These are phyloP conservation scores for Saksenaea oblongispora DNA, from an alignment of 371 early-diverging fungal genomes.

Conservation along the genomic window DNA sequence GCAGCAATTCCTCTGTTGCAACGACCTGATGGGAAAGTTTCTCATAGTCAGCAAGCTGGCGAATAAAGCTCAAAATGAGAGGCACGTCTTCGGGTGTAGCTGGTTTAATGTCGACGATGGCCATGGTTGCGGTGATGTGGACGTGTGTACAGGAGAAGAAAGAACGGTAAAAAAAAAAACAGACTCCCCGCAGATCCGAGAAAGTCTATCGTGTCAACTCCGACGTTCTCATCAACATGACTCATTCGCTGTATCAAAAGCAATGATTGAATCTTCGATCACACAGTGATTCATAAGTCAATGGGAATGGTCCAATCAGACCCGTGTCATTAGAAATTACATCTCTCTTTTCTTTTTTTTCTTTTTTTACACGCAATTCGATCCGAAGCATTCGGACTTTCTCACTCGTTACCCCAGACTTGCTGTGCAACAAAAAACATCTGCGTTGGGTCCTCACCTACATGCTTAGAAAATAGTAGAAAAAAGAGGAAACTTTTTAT, in stretches of 20 bases:
- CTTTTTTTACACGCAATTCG: too few relatives aligned
- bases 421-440: too few relatives aligned
- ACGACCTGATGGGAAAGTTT: slow-evolving; percentile 68
- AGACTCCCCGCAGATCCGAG: background rate
- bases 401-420: too few relatives aligned
- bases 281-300: too few relatives aligned
- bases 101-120: slow-evolving; percentile 44
- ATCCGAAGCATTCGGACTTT: too few relatives aligned
- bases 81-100: slow-evolving; percentile 66
- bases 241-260: background rate
- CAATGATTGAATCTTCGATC: too few relatives aligned
- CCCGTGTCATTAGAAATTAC: too few relatives aligned
- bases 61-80: slow-evolving; percentile 69
- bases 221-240: background rate
- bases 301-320: too few relatives aligned
- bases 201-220: background rate
- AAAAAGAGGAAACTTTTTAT: background rate
- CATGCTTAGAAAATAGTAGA: too few relatives aligned
- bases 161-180: background rate
- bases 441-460: too few relatives aligned
- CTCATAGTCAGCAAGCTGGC: slow-evolving; percentile 77
- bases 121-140: background rate
- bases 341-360: too few relatives aligned
- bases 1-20: slow-evolving; percentile 69
- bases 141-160: background rate